Percentiles rank a stretch among this genome's conserved stretches.
phyloP scores from a whole-genome alignment of 305 asterid genomes.

The Rubia occidens region DNA sequence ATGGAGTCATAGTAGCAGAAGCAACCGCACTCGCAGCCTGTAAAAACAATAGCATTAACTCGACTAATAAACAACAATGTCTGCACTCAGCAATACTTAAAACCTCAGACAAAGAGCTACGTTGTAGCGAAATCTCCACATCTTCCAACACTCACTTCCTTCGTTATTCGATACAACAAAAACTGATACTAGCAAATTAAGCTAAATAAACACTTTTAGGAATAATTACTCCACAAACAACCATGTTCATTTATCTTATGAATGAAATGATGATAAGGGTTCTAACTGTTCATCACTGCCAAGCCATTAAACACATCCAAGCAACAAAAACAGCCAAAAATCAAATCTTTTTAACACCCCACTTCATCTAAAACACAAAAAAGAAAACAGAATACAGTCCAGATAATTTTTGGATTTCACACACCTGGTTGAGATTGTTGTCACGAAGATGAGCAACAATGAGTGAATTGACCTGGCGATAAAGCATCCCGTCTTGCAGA shows the following conservation, averaged over 20 bases:
- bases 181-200: neutral
- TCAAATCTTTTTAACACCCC: neutral
- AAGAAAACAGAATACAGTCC: neutral
- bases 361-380: neutral
- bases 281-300: neutral
- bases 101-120: neutral
- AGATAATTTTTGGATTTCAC: neutral
- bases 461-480: slow-evolving; percentile 59
- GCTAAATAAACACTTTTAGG: neutral
- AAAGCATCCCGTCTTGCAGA: slow-evolving; percentile 61
- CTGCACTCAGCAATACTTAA: neutral
- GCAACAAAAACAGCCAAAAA: neutral
- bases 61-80: neutral
- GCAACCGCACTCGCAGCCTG: slow-evolving; percentile 86
- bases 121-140: neutral
- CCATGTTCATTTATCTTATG: neutral
- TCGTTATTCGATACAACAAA: neutral
- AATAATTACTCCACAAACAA: neutral
- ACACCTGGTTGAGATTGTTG: slow-evolving; percentile 66
- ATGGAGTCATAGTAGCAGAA: slow-evolving; percentile 78
- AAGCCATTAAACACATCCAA: neutral
- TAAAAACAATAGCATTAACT: neutral
- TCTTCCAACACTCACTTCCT: neutral
- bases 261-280: neutral
- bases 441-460: slow-evolving; percentile 78